Percentiles rank a stretch among this genome's conserved stretches.
Evolutionary conservation across 352 stramenopile genomes (phyloP).

Genomic region (Phytophthora aleatoria): DNA sequence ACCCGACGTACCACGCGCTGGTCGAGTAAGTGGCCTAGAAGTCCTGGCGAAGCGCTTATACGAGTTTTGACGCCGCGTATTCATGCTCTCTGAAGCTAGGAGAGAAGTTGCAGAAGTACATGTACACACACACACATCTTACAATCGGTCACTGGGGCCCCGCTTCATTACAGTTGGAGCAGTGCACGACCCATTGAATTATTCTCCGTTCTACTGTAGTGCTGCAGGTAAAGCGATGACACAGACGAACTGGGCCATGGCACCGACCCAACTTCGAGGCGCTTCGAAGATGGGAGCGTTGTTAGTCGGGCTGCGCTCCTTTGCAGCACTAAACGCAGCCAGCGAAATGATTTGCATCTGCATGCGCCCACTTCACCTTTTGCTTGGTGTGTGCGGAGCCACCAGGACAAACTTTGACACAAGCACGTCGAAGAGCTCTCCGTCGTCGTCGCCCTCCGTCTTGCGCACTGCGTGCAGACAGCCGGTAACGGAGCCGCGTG

Average conservation of each 20-base stretch:
- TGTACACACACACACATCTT: conserved; percentile 29
- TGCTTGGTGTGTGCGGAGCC: conserved; percentile 21
- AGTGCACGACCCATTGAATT: conserved; percentile 18
- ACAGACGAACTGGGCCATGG: background rate
- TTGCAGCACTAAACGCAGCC: conserved; percentile 25
- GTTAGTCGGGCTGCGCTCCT: background rate
- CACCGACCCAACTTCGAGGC: conserved; percentile 4
- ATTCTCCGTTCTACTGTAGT: conserved; percentile 13
- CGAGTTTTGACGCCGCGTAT: conserved; percentile 19
- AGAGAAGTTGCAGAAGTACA: conserved; percentile 24
- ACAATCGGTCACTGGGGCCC: conserved; percentile 11
- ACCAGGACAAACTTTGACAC: conserved; percentile 73
- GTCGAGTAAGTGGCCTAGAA: conserved; percentile 67
- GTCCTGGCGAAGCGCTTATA: background rate
- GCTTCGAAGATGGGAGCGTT: conserved; percentile 1
- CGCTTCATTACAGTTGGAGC: conserved; percentile 24
- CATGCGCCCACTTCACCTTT: conserved; percentile 15
- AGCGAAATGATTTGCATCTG: conserved; percentile 19
- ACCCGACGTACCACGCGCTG: conserved; percentile 93
- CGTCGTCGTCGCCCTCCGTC: conserved; percentile 28
- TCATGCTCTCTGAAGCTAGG: conserved; percentile 22
- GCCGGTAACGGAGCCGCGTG: conserved; percentile 59
- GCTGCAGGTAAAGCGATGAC: conserved; percentile 18
- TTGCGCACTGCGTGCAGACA: conserved; percentile 65
- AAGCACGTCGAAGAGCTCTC: conserved; percentile 65